Percentiles rank a stretch among this genome's conserved stretches.
phyloP scores from a whole-genome alignment of 306 rosid species.

The Prinsepia uniflora region DNA sequence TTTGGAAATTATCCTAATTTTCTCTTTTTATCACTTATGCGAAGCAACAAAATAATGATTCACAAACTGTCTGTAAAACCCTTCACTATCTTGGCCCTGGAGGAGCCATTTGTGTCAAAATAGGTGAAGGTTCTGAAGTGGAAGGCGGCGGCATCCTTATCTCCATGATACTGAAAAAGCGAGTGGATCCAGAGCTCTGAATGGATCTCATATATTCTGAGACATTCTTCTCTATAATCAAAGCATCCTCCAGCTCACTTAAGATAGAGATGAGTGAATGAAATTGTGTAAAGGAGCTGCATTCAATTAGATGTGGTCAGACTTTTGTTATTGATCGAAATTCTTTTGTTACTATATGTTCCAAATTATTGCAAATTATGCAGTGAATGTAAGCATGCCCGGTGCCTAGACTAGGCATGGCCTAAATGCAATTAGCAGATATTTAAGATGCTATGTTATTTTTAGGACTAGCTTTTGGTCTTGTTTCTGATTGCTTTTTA shows the following conservation, averaged over 20 bases:
- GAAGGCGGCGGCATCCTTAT: slow-evolving; percentile 48
- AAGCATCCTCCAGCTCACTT: slow-evolving; percentile 85
- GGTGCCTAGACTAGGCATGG: not conserved
- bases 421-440: not conserved
- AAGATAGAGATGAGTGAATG: slow-evolving; percentile 34
- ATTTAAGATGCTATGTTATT: not conserved
- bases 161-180: slow-evolving; percentile 59
- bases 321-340: not conserved
- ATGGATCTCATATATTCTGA: slow-evolving; percentile 93
- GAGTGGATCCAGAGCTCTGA: slow-evolving; percentile 78
- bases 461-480: not conserved
- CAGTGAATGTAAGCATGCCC: not conserved
- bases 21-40: slow-evolving; percentile 29
- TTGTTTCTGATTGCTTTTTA: slow-evolving; percentile 25
- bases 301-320: not conserved
- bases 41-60: slow-evolving; percentile 29
- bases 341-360: not conserved
- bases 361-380: too few species aligned
- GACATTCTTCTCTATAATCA: slow-evolving; percentile 87
- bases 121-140: slow-evolving; percentile 55
- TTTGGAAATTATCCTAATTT: slow-evolving; percentile 22
- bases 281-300: not conserved
- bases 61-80: slow-evolving; percentile 18
- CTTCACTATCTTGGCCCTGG: slow-evolving; percentile 79
- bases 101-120: slow-evolving; percentile 50